Percentiles rank a stretch among this genome's conserved stretches.
These are phyloP conservation scores for Colletotrichum abscissum DNA, from an alignment of 2,329 filamentous ascomycete species.

Conservation along the genomic window DNA sequence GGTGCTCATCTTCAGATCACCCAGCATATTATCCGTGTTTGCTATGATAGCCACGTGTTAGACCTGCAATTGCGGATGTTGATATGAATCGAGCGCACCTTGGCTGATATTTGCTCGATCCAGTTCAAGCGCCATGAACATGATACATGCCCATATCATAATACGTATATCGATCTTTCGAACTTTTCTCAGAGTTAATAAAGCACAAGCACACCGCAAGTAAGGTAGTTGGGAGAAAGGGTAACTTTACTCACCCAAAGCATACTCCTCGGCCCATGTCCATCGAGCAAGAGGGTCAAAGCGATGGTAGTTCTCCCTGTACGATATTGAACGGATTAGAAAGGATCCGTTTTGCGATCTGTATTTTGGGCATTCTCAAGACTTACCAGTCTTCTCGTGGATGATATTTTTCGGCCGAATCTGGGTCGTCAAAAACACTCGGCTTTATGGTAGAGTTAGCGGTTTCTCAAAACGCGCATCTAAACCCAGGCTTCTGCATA, in stretches of 20 bases:
- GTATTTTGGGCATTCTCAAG: not conserved
- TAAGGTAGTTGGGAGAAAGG: no score
- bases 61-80: not conserved
- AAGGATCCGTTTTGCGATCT: no score
- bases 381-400: conserved; percentile 42
- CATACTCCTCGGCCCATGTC: conserved; percentile 53
- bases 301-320: conserved; percentile 55
- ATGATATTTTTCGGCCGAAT: conserved; percentile 48
- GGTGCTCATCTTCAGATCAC: conserved; percentile 51
- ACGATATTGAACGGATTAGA: not conserved
- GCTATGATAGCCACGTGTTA: not conserved
- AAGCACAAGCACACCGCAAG: not conserved
- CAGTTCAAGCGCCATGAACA: conserved; percentile 59
- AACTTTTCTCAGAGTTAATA: conserved; percentile 31
- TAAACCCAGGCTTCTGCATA: not conserved
- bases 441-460: conserved; percentile 34
- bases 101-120: conserved; percentile 56
- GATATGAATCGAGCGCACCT: conserved; percentile 41
- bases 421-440: conserved; percentile 52
- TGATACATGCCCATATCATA: conserved; percentile 52
- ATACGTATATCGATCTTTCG: conserved; percentile 55
- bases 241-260: conserved; percentile 30
- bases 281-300: conserved; percentile 59
- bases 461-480: no score
- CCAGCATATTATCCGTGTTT: conserved; percentile 53